Base-by-base conservation (phyloP, 2,329 filamentous ascomycete species). In the Chaetomium sp. region DNA sequence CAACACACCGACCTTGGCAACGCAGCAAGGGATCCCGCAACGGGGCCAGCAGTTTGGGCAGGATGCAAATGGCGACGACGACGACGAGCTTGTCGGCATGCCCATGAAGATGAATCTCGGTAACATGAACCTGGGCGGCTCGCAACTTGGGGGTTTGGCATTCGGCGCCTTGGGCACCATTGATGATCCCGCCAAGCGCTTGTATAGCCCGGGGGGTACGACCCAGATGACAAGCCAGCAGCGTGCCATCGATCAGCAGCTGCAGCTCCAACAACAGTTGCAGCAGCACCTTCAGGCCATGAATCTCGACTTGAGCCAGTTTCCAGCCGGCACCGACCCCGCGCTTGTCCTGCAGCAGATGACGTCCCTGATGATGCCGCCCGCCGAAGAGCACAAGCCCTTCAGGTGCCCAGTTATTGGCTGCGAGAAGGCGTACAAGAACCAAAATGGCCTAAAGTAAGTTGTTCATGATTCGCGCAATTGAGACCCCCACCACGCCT, bases 381-480 rank as follows among this genome's bases (percentile, higher is more conserved):
- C 71, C n/a, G 66, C 90, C 19, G 94, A 98, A 75, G 94, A 99
- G 75, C 92, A 96, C 73, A 99, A 98, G 79, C 95, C 95, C 0
- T 99, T 97, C 83, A 91, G 93, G 76, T 99, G 95, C 74, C 95
- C 95, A 1, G 95, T 99, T 58, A 96, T 99, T 75, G 95, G 95
- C 6, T 99, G 95, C 74, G 95, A 98, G 78, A 99, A 99, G 82
- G 94, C 95, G 0, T 99, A 99, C 81, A 99, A 99, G 84, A 99
- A 99, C 77, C 95, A 98, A 76, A 99, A 99, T 72, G 95, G 95
- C 57, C 83, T 99, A 63, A 99, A 98, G 86, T 99, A 92, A 72
- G 81, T 80, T 67, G 62, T 19, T 47, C 45, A 47, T 23, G 3
- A 38, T 16, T 19, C 13, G 35, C 35, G 35, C 35, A 38, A 38